Evolutionary conservation across 805 yeast species (phyloP).

Genomic region (Phaffomyces opuntiae): DNA sequence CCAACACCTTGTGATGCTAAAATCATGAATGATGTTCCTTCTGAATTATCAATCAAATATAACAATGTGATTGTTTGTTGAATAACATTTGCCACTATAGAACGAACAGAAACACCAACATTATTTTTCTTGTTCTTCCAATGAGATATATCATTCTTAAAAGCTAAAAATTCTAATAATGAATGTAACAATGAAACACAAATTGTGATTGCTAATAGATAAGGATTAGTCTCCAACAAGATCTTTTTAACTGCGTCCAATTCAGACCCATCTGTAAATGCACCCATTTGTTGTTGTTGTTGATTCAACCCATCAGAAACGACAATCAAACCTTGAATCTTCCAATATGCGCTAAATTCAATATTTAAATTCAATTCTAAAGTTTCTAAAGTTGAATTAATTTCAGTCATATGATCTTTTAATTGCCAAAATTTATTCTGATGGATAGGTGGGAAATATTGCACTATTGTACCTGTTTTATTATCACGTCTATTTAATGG

Average conservation of each 20-base stretch:
- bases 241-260: conserved; percentile 30
- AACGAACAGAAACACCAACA: conserved; percentile 32
- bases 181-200: conserved; percentile 29
- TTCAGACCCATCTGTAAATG: conserved; percentile 24
- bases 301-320: conserved; percentile 25
- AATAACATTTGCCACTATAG: conserved; percentile 32
- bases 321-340: conserved; percentile 24
- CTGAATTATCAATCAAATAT: conserved; percentile 32
- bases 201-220: conserved; percentile 26
- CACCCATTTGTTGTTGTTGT: conserved; percentile 23
- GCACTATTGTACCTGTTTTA: conserved; percentile 23
- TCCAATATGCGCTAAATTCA: conserved; percentile 24
- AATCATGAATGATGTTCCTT: conserved; percentile 32
- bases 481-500: conserved; percentile 25
- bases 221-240: conserved; percentile 31
- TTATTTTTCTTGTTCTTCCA: conserved; percentile 34
- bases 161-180: conserved; percentile 34
- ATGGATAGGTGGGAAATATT: conserved; percentile 31
- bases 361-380: conserved; percentile 25
- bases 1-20: conserved; percentile 30
- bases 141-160: conserved; percentile 34
- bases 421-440: conserved; percentile 36
- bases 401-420: conserved; percentile 26
- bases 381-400: conserved; percentile 20
- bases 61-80: conserved; percentile 33